Percentiles rank a stretch among this genome's conserved stretches.
These are phyloP conservation scores for Abrus pulchellus DNA, from an alignment of 306 rosid species.

Conservation along the genomic window DNA sequence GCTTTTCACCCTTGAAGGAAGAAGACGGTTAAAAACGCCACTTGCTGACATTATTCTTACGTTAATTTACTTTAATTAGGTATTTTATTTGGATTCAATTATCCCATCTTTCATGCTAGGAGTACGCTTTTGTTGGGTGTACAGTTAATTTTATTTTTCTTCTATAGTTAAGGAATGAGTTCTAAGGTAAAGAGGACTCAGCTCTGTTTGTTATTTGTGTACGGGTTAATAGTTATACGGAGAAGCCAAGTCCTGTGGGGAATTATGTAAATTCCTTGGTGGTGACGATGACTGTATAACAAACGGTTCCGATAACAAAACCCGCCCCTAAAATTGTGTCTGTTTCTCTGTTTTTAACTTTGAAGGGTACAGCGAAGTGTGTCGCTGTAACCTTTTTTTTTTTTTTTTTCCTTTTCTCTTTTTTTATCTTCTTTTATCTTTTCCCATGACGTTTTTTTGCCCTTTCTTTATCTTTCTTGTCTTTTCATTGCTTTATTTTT, in stretches of 20 bases:
- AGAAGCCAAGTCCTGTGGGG: conserved; percentile 43
- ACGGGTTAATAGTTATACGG: conserved; percentile 45
- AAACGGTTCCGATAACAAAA: conserved; percentile 47
- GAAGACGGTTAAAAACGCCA: conserved; percentile 22
- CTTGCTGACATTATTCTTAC: conserved; percentile 47
- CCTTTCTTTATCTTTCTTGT: conserved; percentile 40
- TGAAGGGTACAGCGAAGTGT: conserved; percentile 47
- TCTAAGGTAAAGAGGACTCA: conserved; percentile 7
- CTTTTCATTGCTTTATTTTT: conserved; percentile 35
- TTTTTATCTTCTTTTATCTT: not conserved
- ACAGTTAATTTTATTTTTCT: conserved; percentile 54
- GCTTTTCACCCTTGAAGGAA: conserved; percentile 16
- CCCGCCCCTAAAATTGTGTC: conserved; percentile 48
- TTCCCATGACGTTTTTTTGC: conserved; percentile 34
- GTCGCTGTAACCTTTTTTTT: conserved; percentile 40
- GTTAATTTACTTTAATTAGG: conserved; percentile 46
- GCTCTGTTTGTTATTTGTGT: conserved; percentile 50
- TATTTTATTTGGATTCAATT: conserved; percentile 35
- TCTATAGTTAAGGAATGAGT: conserved; percentile 7
- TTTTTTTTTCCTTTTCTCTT: conserved; percentile 11
- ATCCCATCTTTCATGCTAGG: conserved; percentile 6
- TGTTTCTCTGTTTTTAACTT: conserved; percentile 46
- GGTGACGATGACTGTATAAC: conserved; percentile 28
- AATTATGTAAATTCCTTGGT: conserved; percentile 47
- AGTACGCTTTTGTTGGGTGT: conserved; percentile 49